Conservation (phyloP, 768 basidiomycete species). For the Pleurotus djamor region DNA sequence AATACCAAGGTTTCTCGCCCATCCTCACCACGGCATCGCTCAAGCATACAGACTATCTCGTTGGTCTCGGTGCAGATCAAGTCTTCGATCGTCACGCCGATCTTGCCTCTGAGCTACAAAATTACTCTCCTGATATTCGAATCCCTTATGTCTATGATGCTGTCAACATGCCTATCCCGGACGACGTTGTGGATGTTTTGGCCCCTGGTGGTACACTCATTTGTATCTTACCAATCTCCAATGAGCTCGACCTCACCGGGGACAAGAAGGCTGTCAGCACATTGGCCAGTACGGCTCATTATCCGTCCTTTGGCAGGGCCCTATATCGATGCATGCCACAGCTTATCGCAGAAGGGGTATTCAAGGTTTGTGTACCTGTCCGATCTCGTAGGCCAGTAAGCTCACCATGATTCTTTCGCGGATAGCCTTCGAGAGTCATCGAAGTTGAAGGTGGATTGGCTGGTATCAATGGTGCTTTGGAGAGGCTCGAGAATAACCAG, state of each 20-base stretch:
- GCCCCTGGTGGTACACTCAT: slow-evolving; percentile 4
- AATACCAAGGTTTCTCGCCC: slow-evolving; percentile 29
- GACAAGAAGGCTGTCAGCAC: slow-evolving; percentile 18
- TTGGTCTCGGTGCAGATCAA: slow-evolving; percentile 33
- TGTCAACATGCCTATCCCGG: background rate
- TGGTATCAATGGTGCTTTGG: slow-evolving; percentile 38
- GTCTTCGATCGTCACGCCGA: slow-evolving; percentile 26
- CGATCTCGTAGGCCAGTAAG: too few species aligned
- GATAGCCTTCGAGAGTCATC: slow-evolving; percentile 41
- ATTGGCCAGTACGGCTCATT: slow-evolving; percentile 18
- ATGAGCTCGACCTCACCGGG: slow-evolving; percentile 15
- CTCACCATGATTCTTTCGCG: background rate
- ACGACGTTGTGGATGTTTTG: slow-evolving; percentile 1
- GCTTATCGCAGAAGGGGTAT: slow-evolving; percentile 27
- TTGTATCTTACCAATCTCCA: background rate
- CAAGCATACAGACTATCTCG: slow-evolving; percentile 26
- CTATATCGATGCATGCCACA: slow-evolving; percentile 20
- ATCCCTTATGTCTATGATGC: slow-evolving; percentile 4
- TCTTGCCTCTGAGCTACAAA: background rate
- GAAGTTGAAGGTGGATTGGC: slow-evolving; percentile 37
- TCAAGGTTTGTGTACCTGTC: slow-evolving; percentile 23
- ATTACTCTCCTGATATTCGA: background rate
- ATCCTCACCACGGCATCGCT: slow-evolving; percentile 38
- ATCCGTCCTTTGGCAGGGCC: slow-evolving; percentile 14
- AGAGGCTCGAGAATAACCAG: slow-evolving; percentile 33